Evolutionary conservation across 306 rosid species (phyloP).

Genomic region (Abrus pulchellus): DNA sequence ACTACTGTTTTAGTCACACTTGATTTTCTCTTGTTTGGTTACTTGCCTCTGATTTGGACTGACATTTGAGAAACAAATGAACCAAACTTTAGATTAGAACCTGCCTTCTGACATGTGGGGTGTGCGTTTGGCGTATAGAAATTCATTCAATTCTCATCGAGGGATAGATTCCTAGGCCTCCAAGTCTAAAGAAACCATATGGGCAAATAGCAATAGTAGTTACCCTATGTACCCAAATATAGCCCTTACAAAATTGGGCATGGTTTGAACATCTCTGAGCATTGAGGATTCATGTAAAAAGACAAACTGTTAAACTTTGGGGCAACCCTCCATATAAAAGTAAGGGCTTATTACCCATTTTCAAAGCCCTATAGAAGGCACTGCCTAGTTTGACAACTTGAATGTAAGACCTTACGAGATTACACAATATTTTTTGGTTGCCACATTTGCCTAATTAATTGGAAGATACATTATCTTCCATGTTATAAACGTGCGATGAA

Average conservation of each 20-base stretch:
- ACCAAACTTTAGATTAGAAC: slow-evolving; percentile 41
- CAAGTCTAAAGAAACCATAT: slow-evolving; percentile 29
- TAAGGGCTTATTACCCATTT: not conserved
- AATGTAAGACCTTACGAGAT: slow-evolving; percentile 5
- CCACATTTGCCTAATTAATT: slow-evolving; percentile 3
- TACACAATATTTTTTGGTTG: not conserved
- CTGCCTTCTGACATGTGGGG: slow-evolving; percentile 38
- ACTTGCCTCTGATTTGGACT: slow-evolving; percentile 48
- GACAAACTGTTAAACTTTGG: slow-evolving; percentile 8
- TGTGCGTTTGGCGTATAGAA: slow-evolving; percentile 39
- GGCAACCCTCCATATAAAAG: slow-evolving; percentile 10
- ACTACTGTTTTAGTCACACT: slow-evolving; percentile 12
- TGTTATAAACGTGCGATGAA: slow-evolving; percentile 32
- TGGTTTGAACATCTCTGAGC: slow-evolving; percentile 28
- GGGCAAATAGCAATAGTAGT: slow-evolving; percentile 26
- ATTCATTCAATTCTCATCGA: slow-evolving; percentile 31
- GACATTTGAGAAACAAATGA: slow-evolving; percentile 44
- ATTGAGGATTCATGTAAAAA: not conserved
- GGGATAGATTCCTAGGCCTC: slow-evolving; percentile 37
- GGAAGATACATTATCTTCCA: slow-evolving; percentile 18
- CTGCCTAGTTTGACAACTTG: slow-evolving; percentile 38
- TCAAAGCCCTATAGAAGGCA: not conserved
- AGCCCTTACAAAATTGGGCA: slow-evolving; percentile 35
- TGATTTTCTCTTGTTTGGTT: slow-evolving; percentile 29
- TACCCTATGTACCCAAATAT: slow-evolving; percentile 29